phyloP scores from a whole-genome alignment of 164 flowering plant genomes.

The Sedum album region DNA sequence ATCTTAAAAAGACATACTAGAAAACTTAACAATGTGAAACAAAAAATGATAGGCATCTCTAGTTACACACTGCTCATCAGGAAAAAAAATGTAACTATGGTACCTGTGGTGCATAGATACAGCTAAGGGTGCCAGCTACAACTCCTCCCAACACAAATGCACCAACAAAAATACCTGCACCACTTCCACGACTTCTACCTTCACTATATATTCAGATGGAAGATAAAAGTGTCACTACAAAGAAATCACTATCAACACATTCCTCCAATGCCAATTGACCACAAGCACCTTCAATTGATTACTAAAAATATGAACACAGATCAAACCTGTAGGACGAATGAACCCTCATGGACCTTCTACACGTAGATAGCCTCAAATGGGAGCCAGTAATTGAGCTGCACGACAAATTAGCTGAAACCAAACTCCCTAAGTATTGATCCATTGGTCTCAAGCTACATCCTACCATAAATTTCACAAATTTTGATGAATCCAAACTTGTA shows the following conservation, averaged over 20 bases:
- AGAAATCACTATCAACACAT: neutral
- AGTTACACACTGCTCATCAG: neutral
- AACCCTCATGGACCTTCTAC: neutral
- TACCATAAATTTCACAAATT: neutral
- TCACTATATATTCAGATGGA: conserved; percentile 4
- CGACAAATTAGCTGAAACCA: neutral
- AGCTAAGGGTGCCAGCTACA: conserved; percentile 15
- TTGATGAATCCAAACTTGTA: neutral
- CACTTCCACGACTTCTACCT: conserved; percentile 10
- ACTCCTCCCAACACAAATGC: conserved; percentile 19
- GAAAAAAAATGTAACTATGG: neutral
- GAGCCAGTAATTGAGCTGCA: neutral
- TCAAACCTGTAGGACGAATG: neutral
- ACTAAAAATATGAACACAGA: neutral
- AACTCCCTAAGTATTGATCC: conserved; percentile 1
- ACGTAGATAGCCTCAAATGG: neutral
- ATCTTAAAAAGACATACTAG: conserved; percentile 8
- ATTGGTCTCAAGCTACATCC: conserved; percentile 5
- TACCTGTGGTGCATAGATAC: conserved; percentile 18
- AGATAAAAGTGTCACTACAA: neutral
- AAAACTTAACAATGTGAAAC: neutral
- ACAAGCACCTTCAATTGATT: too few relatives aligned
- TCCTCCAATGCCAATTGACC: neutral
- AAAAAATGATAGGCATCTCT: neutral
- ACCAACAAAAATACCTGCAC: conserved; percentile 15